phyloP scores from a whole-genome alignment of 1,139 yeast genomes.

The Ogataea hybrid region DNA sequence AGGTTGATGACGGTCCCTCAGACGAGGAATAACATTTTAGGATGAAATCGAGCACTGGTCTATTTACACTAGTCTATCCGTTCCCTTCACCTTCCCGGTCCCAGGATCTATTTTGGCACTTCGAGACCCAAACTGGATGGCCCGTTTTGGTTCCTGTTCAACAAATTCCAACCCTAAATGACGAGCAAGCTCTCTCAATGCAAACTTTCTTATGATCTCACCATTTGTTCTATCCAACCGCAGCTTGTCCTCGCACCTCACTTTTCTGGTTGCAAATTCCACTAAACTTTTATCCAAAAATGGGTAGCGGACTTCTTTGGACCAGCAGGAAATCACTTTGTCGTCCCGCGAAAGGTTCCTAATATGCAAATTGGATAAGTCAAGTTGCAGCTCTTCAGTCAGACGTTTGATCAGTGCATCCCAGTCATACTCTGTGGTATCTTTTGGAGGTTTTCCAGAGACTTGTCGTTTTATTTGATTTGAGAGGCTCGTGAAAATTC shows the following conservation, averaged over 20 bases:
- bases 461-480: slow-evolving; percentile 24
- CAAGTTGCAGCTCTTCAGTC: slow-evolving; percentile 57
- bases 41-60: too few relatives aligned
- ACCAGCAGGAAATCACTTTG: slow-evolving; percentile 80
- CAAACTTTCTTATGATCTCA: slow-evolving; percentile 52
- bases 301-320: slow-evolving; percentile 89
- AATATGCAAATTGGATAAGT: slow-evolving; percentile 68
- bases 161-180: slow-evolving; percentile 54
- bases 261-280: slow-evolving; percentile 42
- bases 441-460: slow-evolving; percentile 26
- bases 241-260: slow-evolving; percentile 55
- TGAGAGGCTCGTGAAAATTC: slow-evolving; percentile 40
- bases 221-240: slow-evolving; percentile 30
- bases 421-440: slow-evolving; percentile 18
- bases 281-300: slow-evolving; percentile 70
- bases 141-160: slow-evolving; percentile 78
- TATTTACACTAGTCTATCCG: slow-evolving; percentile 36
- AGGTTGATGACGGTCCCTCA: slow-evolving; percentile 26
- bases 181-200: slow-evolving; percentile 63
- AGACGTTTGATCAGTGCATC: slow-evolving; percentile 36
- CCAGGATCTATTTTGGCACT: slow-evolving; percentile 90
- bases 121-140: slow-evolving; percentile 94
- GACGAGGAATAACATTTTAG: slow-evolving; percentile 17
- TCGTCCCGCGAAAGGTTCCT: slow-evolving; percentile 92
- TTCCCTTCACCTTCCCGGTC: slow-evolving; percentile 62